Base-by-base conservation (phyloP, 225 moss, liverwort and hornwort species). In the Antitrichia curtipendula region DNA sequence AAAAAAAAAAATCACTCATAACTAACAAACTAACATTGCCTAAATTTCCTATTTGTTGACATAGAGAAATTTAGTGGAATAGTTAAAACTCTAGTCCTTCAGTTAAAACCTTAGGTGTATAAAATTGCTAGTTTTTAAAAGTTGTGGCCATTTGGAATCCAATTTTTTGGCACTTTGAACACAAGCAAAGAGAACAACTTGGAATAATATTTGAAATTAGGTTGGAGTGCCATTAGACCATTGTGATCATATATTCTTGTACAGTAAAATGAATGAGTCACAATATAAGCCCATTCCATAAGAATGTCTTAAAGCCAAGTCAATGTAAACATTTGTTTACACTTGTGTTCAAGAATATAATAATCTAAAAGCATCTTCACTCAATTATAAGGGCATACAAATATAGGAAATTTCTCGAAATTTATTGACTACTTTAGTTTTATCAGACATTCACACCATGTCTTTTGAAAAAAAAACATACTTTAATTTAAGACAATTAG, bases 1-100 rank as follows among this genome's bases (percentile, higher is more conserved):
- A n/a, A n/a, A 3, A 9, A 68, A n/a, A 36, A 36, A n/a, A 66
- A 32, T 12, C 1, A 0, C 9, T 2, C 1, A 10, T 5, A 65
- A 36, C 1, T 19, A 65, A 34, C 9, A 10, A 65, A 36, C 1
- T 19, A 65, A 34, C 9, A 34, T 36, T 10, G 11, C 10, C 36
- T 36, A n/a, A 65, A 66, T n/a, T 6, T 66, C 12, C 21, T 63
- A 63, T 63, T 63, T 63, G 34, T 63, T 34, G 63, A 9, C 12
- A 12, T n/a, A 66, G 12, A n/a, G 7, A 68, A 68, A 38, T 68
- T 38, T 68, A 38, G 13, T n/a, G 0, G 12, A 23, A 22, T 38
- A 38, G 22, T 38, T 23, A 68, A 22, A 68, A 68, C 68, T 68
- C 13, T 4, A 22, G 2, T n/a, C 38, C 6, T 12, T 68, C 13